Evolutionary conservation across 495 filamentous ascomycete genomes (phyloP), one percentile per base, ranked within the genome.

Genomic region (Talaromyces borbonicus): DNA sequence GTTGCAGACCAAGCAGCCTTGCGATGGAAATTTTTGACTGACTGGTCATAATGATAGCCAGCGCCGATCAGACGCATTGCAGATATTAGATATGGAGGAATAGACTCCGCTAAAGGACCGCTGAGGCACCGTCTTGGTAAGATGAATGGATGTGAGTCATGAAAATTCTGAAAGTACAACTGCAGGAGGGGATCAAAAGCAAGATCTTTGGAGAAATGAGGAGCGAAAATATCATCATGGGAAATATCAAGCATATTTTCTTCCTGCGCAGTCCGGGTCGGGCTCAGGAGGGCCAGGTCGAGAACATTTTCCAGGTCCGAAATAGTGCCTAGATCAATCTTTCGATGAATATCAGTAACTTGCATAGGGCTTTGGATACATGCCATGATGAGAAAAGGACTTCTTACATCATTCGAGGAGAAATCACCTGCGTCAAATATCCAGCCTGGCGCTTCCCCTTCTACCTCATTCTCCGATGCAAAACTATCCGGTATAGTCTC

Each of bases 51-150:
- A 41, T 59, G 55, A 40, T 48, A 56, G 30, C 60, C 71, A 0
- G 80, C 80, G 38, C 80, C 81, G 24, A 86, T 70, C 61, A 77
- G 87, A 40, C 79, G 72, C 61, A 87, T 85, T 20, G 80, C 81
- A 23, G 83, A 68, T 31, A 80, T 43, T 12, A 75, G 40, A 30
- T 56, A 63, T 8, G 49, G 30, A 2, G 66, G 65, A 6, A 61
- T 33, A 1, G 44, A 46, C 0, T 48, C 43, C 8, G 48, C 24
- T 8, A 22, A 16, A 3, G 58, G 74, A 3, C 79, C 67, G 41
- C 78, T 58, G 23, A 77, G 65, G 43, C 60, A 60, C 30, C 59
- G 51, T 25, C 62, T 63, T 3, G 78, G 78, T 1, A 79, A 55
- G 4, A 77, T 59, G 51, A 87, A 76, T 0, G 85, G 85, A 55